phyloP scores from a whole-genome alignment of 768 basidiomycete genomes.

The Amyloporia xantha region DNA sequence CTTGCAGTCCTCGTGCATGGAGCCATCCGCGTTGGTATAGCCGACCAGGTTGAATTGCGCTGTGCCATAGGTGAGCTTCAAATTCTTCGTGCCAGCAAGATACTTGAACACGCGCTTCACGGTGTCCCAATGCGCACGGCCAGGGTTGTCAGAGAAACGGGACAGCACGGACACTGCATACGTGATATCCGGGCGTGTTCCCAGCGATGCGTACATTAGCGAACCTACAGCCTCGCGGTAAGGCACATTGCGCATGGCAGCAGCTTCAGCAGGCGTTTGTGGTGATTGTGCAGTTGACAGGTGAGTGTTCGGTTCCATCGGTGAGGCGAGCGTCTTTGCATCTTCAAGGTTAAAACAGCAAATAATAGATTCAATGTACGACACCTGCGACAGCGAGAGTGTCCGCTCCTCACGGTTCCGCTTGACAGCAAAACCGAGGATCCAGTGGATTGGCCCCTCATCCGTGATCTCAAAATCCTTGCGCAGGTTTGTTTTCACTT shows the following conservation, averaged over 20 bases:
- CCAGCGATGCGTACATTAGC: slow-evolving; percentile 22
- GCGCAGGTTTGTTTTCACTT: slow-evolving; percentile 4
- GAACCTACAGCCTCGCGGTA: slow-evolving; percentile 21
- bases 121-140: slow-evolving; percentile 15
- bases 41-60: slow-evolving; percentile 7
- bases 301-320: slow-evolving; percentile 2
- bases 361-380: slow-evolving; percentile 13
- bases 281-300: slow-evolving; percentile 6
- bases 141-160: slow-evolving; percentile 19
- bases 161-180: slow-evolving; percentile 16
- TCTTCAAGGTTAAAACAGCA: slow-evolving; percentile 6
- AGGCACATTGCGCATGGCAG: no score
- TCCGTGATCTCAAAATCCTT: no score
- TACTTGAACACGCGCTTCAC: slow-evolving; percentile 20
- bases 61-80: slow-evolving; percentile 9
- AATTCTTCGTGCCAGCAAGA: slow-evolving; percentile 14
- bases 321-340: background rate
- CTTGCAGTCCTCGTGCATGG: slow-evolving; percentile 1
- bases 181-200: slow-evolving; percentile 27
- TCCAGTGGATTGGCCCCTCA: no score
- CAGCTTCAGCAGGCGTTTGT: slow-evolving; percentile 1
- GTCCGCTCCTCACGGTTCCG: no score
- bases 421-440: no score
- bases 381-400: slow-evolving; percentile 10
- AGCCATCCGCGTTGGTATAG: slow-evolving; percentile 12